Evolutionary conservation across 331 rosid species (phyloP), one percentile per base, ranked within the genome.

Genomic region (Phaseolus coccineus): DNA sequence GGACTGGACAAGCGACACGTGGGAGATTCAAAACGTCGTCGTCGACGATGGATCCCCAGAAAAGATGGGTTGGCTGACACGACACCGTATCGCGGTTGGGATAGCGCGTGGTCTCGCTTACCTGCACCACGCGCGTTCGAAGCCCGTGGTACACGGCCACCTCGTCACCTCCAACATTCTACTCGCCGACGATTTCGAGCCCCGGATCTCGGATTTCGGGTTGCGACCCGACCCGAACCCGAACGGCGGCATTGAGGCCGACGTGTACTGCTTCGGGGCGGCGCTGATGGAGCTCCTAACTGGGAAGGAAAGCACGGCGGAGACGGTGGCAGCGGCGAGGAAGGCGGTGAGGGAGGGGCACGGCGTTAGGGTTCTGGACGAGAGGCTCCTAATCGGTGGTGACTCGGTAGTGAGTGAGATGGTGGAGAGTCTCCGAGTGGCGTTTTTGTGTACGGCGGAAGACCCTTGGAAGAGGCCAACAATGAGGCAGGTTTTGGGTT

Each of bases 21-120:
- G 99, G 99, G 97, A 95, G 76, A 76, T 88, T 3, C 86, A 80
- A 57, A 84, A 77, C 33, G 64, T 64, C 22, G 31, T 39, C 15
- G 90, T 77, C 16, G 74, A 74, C 31, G 71, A 74, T 9, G 48
- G 35, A 6, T 66, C 90, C 0, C 87, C 87, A 0, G 91, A 85
- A 52, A 92, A 85, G 61, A 80, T 90, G 80, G 91, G 90, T 0
- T 95, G 99, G 98, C 64, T 52, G 8, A 90, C 87, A 84, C 97
- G 96, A 82, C 98, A 95, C 82, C 94, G 93, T 25, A 87, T 95
- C 1, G 93, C 99, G 0, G 92, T 93, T 0, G 98, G 99, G 5
- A 87, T 95, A 67, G 99, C 98, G 2, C 97, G 99, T 67, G 99
- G 99, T 5, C 83, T 93, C 2, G 99, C 96, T 0, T 95, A 85